These are phyloP conservation scores for Lachancea lanzarotensis DNA, from an alignment of 805 yeast genomes.

Conservation along the genomic window DNA sequence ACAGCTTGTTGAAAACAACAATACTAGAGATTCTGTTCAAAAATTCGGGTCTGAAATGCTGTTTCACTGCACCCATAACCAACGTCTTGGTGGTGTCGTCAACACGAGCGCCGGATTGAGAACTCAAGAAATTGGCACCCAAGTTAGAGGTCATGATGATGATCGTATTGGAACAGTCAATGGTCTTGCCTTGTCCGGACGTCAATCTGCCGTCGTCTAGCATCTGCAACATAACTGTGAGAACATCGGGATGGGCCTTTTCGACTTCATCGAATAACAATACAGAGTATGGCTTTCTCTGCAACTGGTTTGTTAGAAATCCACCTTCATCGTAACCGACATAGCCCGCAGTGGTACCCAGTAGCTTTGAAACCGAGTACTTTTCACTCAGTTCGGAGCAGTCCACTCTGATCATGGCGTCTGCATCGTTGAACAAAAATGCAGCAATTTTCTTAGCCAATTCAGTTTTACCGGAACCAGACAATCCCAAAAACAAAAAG, in stretches of 20 bases:
- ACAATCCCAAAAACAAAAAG: conserved; percentile 86
- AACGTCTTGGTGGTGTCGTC: conserved; percentile 61
- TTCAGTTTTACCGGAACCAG: conserved; percentile 98
- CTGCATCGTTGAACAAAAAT: conserved; percentile 90
- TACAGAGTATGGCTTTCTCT: conserved; percentile 93
- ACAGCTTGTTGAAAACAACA: conserved; percentile 86
- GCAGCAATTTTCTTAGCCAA: conserved; percentile 95
- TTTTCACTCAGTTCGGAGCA: conserved; percentile 95
- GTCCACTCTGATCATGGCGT: conserved; percentile 95
- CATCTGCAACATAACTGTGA: conserved; percentile 85
- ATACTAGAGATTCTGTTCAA: conserved; percentile 91
- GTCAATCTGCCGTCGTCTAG: conserved; percentile 96
- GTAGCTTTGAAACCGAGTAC: conserved; percentile 87
- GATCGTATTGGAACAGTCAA: conserved; percentile 87
- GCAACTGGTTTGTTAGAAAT: conserved; percentile 82
- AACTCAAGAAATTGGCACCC: conserved; percentile 85
- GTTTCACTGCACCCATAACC: conserved; percentile 78
- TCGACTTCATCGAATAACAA: conserved; percentile 95
- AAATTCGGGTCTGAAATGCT: conserved; percentile 96
- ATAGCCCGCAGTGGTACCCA: conserved; percentile 97
- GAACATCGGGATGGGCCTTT: conserved; percentile 96
- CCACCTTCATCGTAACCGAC: conserved; percentile 99
- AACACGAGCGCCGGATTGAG: conserved; percentile 57
- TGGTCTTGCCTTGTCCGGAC: conserved; percentile 87
- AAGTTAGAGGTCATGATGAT: conserved; percentile 95